Percentiles rank a stretch among this genome's conserved stretches.
These are phyloP conservation scores for Triticum dicoccoides DNA, from an alignment of 176 grass and related monocot species.

Conservation along the genomic window DNA sequence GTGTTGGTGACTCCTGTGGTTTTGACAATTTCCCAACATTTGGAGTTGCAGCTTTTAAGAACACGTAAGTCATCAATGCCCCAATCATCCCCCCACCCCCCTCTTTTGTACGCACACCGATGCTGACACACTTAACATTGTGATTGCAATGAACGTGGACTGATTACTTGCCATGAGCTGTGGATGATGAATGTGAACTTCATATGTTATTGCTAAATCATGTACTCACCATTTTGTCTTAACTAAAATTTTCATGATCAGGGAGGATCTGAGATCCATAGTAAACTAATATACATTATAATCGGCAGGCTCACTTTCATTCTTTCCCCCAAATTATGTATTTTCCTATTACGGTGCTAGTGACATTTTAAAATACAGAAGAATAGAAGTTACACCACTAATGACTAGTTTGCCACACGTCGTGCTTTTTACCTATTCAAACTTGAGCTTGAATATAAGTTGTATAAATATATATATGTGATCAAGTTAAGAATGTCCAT, in stretches of 20 bases:
- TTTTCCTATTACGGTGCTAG: background rate
- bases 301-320: background rate
- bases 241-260: background rate
- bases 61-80: conserved; percentile 19
- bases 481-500: background rate
- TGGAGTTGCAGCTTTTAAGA: conserved; percentile 37
- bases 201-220: background rate
- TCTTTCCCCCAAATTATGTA: background rate
- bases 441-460: conserved; percentile 5
- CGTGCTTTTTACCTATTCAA: background rate
- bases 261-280: background rate
- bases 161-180: background rate
- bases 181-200: background rate
- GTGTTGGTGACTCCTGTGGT: conserved; percentile 46
- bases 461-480: background rate
- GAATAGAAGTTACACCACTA: background rate
- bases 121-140: background rate
- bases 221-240: background rate
- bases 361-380: background rate
- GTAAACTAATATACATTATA: background rate
- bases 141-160: background rate
- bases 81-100: background rate
- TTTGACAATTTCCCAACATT: conserved; percentile 51
- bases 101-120: background rate
- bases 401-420: background rate